These are phyloP conservation scores for Eucalyptus melliodora DNA, from an alignment of 345 rosid species.

Conservation along the genomic window DNA sequence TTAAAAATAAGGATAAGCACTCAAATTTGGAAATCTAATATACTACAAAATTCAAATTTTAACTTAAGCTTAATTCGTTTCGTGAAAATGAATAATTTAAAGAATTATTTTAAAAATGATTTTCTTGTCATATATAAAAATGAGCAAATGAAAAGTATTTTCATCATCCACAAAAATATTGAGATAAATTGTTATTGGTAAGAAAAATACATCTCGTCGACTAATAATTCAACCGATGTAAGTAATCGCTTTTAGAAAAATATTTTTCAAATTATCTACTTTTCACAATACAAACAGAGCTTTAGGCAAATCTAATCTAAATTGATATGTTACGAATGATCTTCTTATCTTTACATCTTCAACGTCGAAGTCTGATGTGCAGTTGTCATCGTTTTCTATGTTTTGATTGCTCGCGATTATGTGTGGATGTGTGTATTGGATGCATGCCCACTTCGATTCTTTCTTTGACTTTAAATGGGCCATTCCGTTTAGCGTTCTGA, in stretches of 20 bases:
- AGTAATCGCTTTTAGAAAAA: too few relatives aligned
- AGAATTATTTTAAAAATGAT: too few relatives aligned
- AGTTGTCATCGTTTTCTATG: neutral
- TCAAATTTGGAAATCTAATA: neutral
- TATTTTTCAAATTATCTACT: too few relatives aligned
- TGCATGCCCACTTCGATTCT: neutral
- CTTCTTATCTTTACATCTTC: neutral
- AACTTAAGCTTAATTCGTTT: neutral
- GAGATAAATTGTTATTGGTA: too few relatives aligned
- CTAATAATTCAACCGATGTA: neutral
- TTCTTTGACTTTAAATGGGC: neutral
- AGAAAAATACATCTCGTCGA: too few relatives aligned
- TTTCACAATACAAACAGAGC: neutral
- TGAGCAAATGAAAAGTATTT: neutral
- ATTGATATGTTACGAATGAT: neutral
- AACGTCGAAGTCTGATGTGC: neutral
- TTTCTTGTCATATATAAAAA: neutral
- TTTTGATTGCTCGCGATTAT: neutral
- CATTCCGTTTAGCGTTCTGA: neutral
- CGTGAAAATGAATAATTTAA: too few relatives aligned
- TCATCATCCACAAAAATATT: too few relatives aligned
- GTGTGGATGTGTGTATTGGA: neutral
- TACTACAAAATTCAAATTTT: neutral
- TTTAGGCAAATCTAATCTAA: neutral
- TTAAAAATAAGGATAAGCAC: neutral